phyloP scores from a whole-genome alignment of 495 filamentous ascomycete genomes.

The Terfezia boudieri region DNA sequence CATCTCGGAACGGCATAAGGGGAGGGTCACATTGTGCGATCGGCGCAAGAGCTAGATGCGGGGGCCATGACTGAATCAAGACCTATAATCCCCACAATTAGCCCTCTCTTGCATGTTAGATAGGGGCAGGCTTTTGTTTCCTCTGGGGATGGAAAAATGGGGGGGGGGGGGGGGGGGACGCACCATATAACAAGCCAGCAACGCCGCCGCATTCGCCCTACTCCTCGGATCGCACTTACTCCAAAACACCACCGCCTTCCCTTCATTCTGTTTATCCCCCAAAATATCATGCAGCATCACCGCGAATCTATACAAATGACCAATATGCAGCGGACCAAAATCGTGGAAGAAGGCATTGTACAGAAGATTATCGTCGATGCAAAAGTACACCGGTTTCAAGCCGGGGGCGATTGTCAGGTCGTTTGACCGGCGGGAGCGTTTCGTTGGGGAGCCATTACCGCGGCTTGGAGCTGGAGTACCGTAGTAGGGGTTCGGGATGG shows the following conservation, averaged over 20 bases:
- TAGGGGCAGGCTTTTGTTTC: too few relatives aligned
- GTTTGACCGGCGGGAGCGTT: conserved; percentile 36
- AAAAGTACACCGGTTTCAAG: conserved; percentile 69
- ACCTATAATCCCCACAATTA: conserved; percentile 19
- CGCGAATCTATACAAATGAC: conserved; percentile 89
- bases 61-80: conserved; percentile 95
- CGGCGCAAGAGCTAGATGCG: conserved; percentile 87
- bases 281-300: conserved; percentile 86
- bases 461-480: conserved; percentile 50
- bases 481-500: conserved; percentile 26
- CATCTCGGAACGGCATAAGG: conserved; percentile 95
- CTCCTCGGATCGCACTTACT: conserved; percentile 78
- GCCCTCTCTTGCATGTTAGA: background rate
- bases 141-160: too few relatives aligned
- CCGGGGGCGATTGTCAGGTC: conserved; percentile 33
- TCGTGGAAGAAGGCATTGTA: conserved; percentile 99
- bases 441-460: conserved; percentile 40
- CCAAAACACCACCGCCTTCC: conserved; percentile 78
- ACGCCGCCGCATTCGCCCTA: conserved; percentile 89
- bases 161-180: background rate
- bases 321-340: conserved; percentile 92
- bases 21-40: conserved; percentile 91
- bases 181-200: conserved; percentile 86
- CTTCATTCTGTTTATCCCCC: conserved; percentile 61
- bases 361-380: conserved; percentile 70